Percentiles rank a stretch among this genome's conserved stretches.
phyloP scores from a whole-genome alignment of 139 green algal genomes.

The Cymbomonas tetramitiformis region DNA sequence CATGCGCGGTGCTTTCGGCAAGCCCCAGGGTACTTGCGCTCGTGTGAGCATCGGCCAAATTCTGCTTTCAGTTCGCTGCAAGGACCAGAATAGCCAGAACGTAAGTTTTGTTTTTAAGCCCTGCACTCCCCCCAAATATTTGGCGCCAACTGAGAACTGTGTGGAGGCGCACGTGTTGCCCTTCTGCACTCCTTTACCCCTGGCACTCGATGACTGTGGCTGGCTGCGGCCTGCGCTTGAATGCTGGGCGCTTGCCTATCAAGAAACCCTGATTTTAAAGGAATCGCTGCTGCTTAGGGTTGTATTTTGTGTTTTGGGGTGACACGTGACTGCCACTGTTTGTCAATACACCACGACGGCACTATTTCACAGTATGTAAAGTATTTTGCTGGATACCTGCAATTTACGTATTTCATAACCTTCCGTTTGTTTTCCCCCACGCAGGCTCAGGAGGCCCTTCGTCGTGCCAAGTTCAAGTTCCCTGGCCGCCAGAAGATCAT shows the following conservation, averaged over 20 bases:
- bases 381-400: not conserved
- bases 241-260: too few relatives aligned
- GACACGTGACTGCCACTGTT: too few relatives aligned
- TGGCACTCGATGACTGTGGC: not conserved
- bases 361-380: too few relatives aligned
- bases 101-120: too few relatives aligned
- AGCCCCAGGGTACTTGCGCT: slow-evolving; percentile 73
- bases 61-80: slow-evolving; percentile 90
- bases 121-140: not conserved
- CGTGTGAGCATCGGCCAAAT: slow-evolving; percentile 93
- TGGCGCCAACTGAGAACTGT: not conserved
- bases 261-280: too few relatives aligned
- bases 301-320: too few relatives aligned
- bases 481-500: slow-evolving; percentile 96
- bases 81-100: too few relatives aligned
- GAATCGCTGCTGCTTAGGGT: too few relatives aligned
- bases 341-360: too few relatives aligned
- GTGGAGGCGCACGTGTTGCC: slow-evolving; percentile 1
- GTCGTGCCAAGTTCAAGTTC: slow-evolving; percentile 99
- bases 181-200: too few relatives aligned
- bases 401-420: not conserved
- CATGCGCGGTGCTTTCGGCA: slow-evolving; percentile 97
- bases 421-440: too few relatives aligned
- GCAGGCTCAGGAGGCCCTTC: slow-evolving; percentile 81
- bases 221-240: not conserved